Percentiles rank a stretch among this genome's conserved stretches.
Conservation (phyloP, 257 asterid genomes). For the Scutellaria galericulata region DNA sequence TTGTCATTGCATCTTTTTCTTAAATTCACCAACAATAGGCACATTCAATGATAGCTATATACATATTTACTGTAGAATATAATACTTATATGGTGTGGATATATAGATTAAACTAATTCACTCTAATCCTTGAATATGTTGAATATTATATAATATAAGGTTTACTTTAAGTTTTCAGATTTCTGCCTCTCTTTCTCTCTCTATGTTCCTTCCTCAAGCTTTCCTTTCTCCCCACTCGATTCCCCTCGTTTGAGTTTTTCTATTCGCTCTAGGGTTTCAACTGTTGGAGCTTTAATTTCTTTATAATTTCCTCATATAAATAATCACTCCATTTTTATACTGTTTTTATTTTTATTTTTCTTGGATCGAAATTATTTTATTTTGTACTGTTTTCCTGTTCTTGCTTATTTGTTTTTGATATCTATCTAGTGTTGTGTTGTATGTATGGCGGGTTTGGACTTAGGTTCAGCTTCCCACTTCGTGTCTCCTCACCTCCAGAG, state of each 20-base stretch:
- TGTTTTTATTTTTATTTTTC: neutral
- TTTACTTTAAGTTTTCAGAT: slow-evolving; percentile 37
- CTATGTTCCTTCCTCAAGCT: slow-evolving; percentile 41
- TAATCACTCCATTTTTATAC: slow-evolving; percentile 31
- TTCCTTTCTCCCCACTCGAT: slow-evolving; percentile 52
- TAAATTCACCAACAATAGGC: slow-evolving; percentile 1
- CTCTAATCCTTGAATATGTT: slow-evolving; percentile 38
- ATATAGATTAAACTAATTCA: slow-evolving; percentile 4
- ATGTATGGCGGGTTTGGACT: slow-evolving; percentile 83
- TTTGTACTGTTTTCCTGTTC: slow-evolving; percentile 28
- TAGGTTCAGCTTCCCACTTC: slow-evolving; percentile 68
- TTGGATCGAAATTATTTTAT: slow-evolving; percentile 30
- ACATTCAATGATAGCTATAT: neutral
- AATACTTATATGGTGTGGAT: neutral
- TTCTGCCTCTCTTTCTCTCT: slow-evolving; percentile 34
- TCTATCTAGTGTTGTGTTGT: neutral
- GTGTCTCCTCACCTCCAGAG: slow-evolving; percentile 62
- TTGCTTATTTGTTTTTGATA: neutral
- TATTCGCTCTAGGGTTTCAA: slow-evolving; percentile 56
- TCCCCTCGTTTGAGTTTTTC: slow-evolving; percentile 34
- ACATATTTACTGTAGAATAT: neutral
- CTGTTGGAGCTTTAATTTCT: slow-evolving; percentile 40
- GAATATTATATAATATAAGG: slow-evolving; percentile 30
- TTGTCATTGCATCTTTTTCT: slow-evolving; percentile 30
- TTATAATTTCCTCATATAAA: slow-evolving; percentile 24